These are phyloP conservation scores for Metschnikowia colocasiae DNA, from an alignment of 805 yeast genomes.

Conservation along the genomic window DNA sequence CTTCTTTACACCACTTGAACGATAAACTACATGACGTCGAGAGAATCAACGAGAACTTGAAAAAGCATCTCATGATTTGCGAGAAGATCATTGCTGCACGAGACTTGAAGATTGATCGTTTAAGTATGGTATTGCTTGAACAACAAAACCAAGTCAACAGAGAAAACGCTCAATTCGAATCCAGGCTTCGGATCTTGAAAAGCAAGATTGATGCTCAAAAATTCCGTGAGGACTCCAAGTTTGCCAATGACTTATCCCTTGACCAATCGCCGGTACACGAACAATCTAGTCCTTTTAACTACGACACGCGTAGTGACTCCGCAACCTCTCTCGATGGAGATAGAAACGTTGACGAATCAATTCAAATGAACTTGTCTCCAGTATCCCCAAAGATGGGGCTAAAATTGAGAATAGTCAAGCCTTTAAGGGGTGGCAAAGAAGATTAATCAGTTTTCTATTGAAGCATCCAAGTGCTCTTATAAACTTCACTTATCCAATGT, in stretches of 20 bases:
- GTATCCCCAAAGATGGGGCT: slow-evolving; percentile 43
- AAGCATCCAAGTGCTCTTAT: neutral
- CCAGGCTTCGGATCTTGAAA: slow-evolving; percentile 27
- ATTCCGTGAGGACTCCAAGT: slow-evolving; percentile 12
- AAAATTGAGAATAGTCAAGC: slow-evolving; percentile 59
- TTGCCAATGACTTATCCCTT: neutral
- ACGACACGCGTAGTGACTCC: slow-evolving; percentile 1
- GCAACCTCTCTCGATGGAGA: slow-evolving; percentile 5
- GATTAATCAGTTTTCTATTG: neutral
- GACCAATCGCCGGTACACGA: neutral
- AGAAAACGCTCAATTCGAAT: slow-evolving; percentile 50
- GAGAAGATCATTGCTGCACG: slow-evolving; percentile 57
- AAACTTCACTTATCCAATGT: neutral
- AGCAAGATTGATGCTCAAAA: slow-evolving; percentile 17
- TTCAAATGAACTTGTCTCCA: slow-evolving; percentile 12
- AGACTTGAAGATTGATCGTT: slow-evolving; percentile 50
- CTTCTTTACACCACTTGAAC: slow-evolving; percentile 53
- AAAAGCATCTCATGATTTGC: slow-evolving; percentile 52
- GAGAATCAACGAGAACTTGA: slow-evolving; percentile 53
- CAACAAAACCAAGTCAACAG: slow-evolving; percentile 46
- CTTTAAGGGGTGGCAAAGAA: slow-evolving; percentile 50
- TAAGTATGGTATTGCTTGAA: slow-evolving; percentile 49
- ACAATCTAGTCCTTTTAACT: neutral
- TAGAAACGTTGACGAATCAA: neutral
- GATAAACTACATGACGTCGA: slow-evolving; percentile 61